Evolutionary conservation across 306 rosid species (phyloP).

Genomic region (Rosa persica): DNA sequence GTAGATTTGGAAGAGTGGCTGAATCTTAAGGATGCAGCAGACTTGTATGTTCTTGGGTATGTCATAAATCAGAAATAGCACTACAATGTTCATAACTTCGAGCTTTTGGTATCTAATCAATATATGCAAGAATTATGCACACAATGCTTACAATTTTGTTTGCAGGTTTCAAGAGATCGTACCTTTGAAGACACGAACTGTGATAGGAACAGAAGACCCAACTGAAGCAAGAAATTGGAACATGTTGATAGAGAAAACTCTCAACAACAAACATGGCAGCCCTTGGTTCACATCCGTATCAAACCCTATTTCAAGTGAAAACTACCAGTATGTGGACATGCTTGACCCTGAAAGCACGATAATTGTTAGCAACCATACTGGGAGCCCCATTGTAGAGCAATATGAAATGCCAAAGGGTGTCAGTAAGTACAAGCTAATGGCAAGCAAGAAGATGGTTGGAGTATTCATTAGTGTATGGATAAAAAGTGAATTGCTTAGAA

Average conservation of each 20-base stretch:
- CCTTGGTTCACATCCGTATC: constrained; percentile 56
- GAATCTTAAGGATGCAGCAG: constrained; percentile 81
- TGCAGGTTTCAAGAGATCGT: constrained; percentile 91
- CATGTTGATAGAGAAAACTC: constrained; percentile 60
- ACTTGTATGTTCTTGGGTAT: constrained; percentile 91
- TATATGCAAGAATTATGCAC: neutral
- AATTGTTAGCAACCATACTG: constrained; percentile 14
- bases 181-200: constrained; percentile 72
- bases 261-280: constrained; percentile 50
- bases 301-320: constrained; percentile 39
- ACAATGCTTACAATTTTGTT: neutral
- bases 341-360: constrained; percentile 23
- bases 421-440: constrained; percentile 53
- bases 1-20: constrained; percentile 90
- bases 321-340: constrained; percentile 18
- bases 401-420: constrained; percentile 20
- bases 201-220: constrained; percentile 81
- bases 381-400: constrained; percentile 23
- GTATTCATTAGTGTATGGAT: constrained; percentile 87
- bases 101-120: neutral
- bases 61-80: constrained; percentile 14
- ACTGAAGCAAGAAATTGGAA: constrained; percentile 83
- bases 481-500: constrained; percentile 52
- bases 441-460: constrained; percentile 97
- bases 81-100: neutral